Evolutionary conservation across 2,329 filamentous ascomycete genomes (phyloP), one percentile per base, ranked within the genome.

Genomic region (Juglanconis oblonga): DNA sequence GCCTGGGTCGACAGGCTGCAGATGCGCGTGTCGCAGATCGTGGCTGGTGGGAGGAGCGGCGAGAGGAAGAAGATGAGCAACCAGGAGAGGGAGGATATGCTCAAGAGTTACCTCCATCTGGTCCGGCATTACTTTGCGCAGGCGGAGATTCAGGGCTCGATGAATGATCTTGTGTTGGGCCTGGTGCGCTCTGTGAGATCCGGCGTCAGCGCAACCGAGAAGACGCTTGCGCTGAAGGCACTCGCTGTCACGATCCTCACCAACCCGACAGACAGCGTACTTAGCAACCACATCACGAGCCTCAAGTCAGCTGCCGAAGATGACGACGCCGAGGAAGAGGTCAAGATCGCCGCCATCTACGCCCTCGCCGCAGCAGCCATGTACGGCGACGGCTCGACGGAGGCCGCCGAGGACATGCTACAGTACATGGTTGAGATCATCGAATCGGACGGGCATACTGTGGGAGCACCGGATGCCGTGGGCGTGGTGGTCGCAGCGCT

Each of bases 51-150:
- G 38, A 50, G 59, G 47, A 62, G 55, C 29, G 59, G 88, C 57
- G 80, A 84, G 63, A 87, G 90, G 67, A 96, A 96, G 79, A 86
- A 88, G 65, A 91, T 88, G 73, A 92, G 87, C 65, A 84, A 82
- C 31, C 84, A 90, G 64, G 85, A 86, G 29, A 85, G 92, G 55
- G 88, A 92, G 67, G 79, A 84, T 45, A 82, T 81, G 35, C 76
- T 92, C 52, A 77, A 77, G 49, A 79, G 79, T 1, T 91, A 88
- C 71, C 80, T 82, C 45, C 82, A 87, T 55, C 79, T 90, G 24
- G 73, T 93, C 55, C 90, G 88, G 63, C 81, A 84, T 50, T 86
- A 90, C 67, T 91, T 84, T 70, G 84, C 87, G 56, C 79, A 85
- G 64, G 81, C 86, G 55, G 77, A 88, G 66, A 79, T 92, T 17